Conservation (phyloP, 2,329 filamentous ascomycete genomes). For the Immersiporthe knoxdaviesiana region DNA sequence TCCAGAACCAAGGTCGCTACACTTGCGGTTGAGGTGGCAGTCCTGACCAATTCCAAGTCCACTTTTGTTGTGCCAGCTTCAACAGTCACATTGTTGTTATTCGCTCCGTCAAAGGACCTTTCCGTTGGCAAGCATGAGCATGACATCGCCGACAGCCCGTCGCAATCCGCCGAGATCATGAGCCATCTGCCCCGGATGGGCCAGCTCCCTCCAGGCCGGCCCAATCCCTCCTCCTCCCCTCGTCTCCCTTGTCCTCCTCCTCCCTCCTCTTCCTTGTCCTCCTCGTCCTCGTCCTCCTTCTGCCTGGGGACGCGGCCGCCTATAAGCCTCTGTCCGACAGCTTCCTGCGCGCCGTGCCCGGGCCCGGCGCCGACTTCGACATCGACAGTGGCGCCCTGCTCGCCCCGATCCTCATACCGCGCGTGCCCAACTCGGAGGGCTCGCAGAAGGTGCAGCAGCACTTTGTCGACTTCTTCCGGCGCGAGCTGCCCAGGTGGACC, state of each 20-base stretch:
- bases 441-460: slow-evolving; percentile 75
- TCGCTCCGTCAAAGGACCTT: not conserved
- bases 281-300: slow-evolving; percentile 26
- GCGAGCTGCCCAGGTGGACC: slow-evolving; percentile 76
- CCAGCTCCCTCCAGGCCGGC: slow-evolving; percentile 30
- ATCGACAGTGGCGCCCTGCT: slow-evolving; percentile 76
- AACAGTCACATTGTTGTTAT: slow-evolving; percentile 6
- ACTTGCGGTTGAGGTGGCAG: not conserved
- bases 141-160: slow-evolving; percentile 3
- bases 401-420: slow-evolving; percentile 82
- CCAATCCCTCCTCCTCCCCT: slow-evolving; percentile 30
- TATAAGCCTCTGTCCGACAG: slow-evolving; percentile 70
- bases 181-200: slow-evolving; percentile 23
- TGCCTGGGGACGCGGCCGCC: slow-evolving; percentile 38
- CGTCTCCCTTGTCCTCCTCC: no score
- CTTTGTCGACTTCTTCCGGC: slow-evolving; percentile 80
- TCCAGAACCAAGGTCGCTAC: not conserved
- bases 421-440: slow-evolving; percentile 85
- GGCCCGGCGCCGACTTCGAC: slow-evolving; percentile 76
- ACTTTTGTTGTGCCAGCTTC: not conserved
- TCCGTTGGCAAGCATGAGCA: slow-evolving; percentile 26
- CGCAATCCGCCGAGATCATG: slow-evolving; percentile 27
- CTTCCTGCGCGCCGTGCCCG: slow-evolving; percentile 71
- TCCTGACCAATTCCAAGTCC: not conserved
- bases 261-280: slow-evolving; percentile 27